These are phyloP conservation scores for Rhodocollybia butyracea DNA, from an alignment of 768 basidiomycete genomes.

Conservation along the genomic window DNA sequence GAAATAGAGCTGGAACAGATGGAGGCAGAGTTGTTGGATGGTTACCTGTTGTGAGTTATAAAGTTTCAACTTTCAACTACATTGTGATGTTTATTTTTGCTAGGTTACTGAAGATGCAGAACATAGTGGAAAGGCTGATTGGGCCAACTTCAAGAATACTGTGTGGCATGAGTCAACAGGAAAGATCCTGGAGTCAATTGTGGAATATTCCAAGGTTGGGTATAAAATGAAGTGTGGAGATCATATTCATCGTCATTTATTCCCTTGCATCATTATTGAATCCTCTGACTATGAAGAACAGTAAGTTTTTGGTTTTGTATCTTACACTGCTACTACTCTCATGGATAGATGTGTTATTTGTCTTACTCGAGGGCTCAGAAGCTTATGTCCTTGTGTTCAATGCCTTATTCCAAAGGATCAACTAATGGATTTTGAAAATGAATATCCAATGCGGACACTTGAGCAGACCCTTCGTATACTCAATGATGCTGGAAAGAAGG, in stretches of 20 bases:
- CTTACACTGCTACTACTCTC: background rate
- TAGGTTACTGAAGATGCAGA: slow-evolving; percentile 30
- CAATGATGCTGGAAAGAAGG: background rate
- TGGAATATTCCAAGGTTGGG: slow-evolving; percentile 17
- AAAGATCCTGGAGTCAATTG: slow-evolving; percentile 26
- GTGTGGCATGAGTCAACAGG: slow-evolving; percentile 36
- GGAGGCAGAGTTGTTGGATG: slow-evolving; percentile 16
- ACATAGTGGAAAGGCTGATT: slow-evolving; percentile 26
- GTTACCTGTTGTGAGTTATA: slow-evolving; percentile 12
- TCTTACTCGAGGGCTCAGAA: background rate
- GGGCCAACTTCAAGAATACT: slow-evolving; percentile 27
- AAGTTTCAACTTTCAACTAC: background rate
- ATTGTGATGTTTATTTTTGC: background rate
- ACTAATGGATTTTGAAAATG: background rate
- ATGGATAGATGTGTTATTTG: background rate
- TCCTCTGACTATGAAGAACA: background rate
- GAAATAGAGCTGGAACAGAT: slow-evolving; percentile 13
- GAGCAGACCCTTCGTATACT: background rate
- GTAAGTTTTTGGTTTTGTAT: background rate
- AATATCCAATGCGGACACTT: background rate
- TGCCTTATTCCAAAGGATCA: background rate
- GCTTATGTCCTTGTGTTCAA: background rate
- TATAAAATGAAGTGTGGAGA: slow-evolving; percentile 22
- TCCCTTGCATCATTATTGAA: background rate
- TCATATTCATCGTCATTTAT: slow-evolving; percentile 8